Evolutionary conservation across 441 rosid genomes (phyloP).

Genomic region (Flueggea neowawraea): DNA sequence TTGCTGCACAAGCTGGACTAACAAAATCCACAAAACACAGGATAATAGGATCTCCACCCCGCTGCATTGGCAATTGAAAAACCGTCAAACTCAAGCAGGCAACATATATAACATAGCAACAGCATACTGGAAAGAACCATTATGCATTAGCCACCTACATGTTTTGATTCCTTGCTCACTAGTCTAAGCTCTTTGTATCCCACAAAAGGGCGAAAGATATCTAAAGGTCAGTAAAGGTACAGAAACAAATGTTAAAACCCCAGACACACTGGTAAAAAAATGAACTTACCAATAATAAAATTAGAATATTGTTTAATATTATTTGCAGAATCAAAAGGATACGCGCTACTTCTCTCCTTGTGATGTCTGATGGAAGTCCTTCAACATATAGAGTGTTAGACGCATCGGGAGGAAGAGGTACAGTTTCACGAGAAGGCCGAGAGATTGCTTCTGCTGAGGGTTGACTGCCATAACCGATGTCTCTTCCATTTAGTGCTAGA

Average conservation of each 20-base stretch:
- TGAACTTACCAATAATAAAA: no score
- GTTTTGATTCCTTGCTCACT: slow-evolving; percentile 70
- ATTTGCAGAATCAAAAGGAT: slow-evolving; percentile 39
- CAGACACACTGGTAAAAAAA: background rate
- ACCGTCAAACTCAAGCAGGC: background rate
- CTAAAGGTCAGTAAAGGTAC: slow-evolving; percentile 42
- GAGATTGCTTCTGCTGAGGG: slow-evolving; percentile 29
- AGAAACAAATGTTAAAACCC: slow-evolving; percentile 4
- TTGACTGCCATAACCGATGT: slow-evolving; percentile 33
- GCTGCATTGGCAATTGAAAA: slow-evolving; percentile 39
- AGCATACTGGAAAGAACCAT: background rate
- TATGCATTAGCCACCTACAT: slow-evolving; percentile 32
- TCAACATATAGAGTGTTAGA: slow-evolving; percentile 77
- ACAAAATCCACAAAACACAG: slow-evolving; percentile 88
- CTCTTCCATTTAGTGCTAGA: slow-evolving; percentile 43
- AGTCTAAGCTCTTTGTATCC: slow-evolving; percentile 81
- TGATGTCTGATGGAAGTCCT: slow-evolving; percentile 73
- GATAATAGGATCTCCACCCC: slow-evolving; percentile 75
- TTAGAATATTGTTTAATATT: no score
- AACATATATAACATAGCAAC: background rate
- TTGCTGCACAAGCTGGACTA: slow-evolving; percentile 85
- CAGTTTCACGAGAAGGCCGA: slow-evolving; percentile 40
- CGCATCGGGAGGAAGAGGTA: slow-evolving; percentile 68
- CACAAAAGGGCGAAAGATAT: slow-evolving; percentile 81
- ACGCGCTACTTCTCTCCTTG: slow-evolving; percentile 84